Base-by-base conservation (phyloP, 2,329 filamentous ascomycete species). In the Calycina herbarum region DNA sequence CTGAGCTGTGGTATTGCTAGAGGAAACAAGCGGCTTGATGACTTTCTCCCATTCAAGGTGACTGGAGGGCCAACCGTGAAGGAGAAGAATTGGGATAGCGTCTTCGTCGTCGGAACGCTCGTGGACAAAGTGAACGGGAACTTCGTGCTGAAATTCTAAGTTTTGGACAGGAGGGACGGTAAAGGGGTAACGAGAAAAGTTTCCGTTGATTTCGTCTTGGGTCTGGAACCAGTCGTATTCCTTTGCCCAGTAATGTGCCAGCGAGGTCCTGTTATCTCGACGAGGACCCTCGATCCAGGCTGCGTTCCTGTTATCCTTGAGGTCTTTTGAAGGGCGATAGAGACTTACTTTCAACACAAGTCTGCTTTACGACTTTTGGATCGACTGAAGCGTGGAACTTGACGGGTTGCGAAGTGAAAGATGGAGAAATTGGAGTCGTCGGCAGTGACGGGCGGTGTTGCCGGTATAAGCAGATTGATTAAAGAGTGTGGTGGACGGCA, bases 31-130 rank as follows among this genome's bases (percentile, higher is more conserved):
- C 1, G 66, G 63, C 1, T 74, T 68, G 38, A 80, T 68, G 33
- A 81, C 71, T 27, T 72, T 73, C 13, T 61, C 62, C 2, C 76
- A 72, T 69, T 82, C 79, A 5, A 79, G 66, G 59, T 81, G 80
- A 4, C 74, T 77, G 0, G 79, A 78, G 1, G 80, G 79, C 79
- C 80, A 80, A 31, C 79, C 78, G 68, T 81, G 79, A 5, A 78
- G 51, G 63, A 81, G 78, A 1, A 81, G 69, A 5, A 81, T 71
- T 0, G 79, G 79, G n/a, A 79, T 76, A 5, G 79, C 78, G 59
- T 77, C 73, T 0, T 63, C 60, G 3, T 66, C 63, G 2, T 65
- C 11, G 10, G 73, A 76, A 27, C 68, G 65, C 17, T 73, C 67
- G 51, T 77, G 75, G 6, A 74, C 70, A 56, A 77, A 78, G 66